Conservation (phyloP, 2,329 filamentous ascomycete genomes). For the Colletotrichum gloeosporioides region DNA sequence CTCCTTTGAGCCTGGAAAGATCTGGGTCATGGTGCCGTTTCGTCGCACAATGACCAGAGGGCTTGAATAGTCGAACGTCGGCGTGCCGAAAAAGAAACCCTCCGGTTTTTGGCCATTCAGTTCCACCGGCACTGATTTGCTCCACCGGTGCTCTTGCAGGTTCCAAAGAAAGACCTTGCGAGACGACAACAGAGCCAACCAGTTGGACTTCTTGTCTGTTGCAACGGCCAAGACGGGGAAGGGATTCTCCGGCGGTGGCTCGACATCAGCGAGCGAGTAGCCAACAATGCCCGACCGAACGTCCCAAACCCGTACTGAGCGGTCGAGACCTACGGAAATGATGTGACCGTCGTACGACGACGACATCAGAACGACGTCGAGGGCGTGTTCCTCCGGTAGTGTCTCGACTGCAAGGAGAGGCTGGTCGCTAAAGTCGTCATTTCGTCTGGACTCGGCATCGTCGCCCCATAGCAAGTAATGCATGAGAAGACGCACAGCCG, state of each 20-base stretch:
- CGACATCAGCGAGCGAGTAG: slow-evolving; percentile 47
- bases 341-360: slow-evolving; percentile 69
- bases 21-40: slow-evolving; percentile 67
- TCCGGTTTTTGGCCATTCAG: slow-evolving; percentile 63
- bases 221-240: slow-evolving; percentile 69
- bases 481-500: slow-evolving; percentile 72
- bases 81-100: slow-evolving; percentile 67
- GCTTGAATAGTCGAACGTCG: slow-evolving; percentile 39
- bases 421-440: slow-evolving; percentile 51
- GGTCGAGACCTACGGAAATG: slow-evolving; percentile 74
- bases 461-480: slow-evolving; percentile 77
- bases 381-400: slow-evolving; percentile 65
- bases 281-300: slow-evolving; percentile 49
- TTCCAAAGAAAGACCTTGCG: slow-evolving; percentile 68
- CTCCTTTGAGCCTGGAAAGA: slow-evolving; percentile 52
- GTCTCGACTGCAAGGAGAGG: slow-evolving; percentile 65
- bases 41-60: slow-evolving; percentile 66
- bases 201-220: slow-evolving; percentile 68
- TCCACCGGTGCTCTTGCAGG: slow-evolving; percentile 61
- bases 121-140: slow-evolving; percentile 58
- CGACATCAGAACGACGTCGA: slow-evolving; percentile 72
- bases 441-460: slow-evolving; percentile 47
- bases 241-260: slow-evolving; percentile 45
- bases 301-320: slow-evolving; percentile 71
- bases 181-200: slow-evolving; percentile 70